Conservation (phyloP, 768 basidiomycete species). For the Lyophyllum semitale region DNA sequence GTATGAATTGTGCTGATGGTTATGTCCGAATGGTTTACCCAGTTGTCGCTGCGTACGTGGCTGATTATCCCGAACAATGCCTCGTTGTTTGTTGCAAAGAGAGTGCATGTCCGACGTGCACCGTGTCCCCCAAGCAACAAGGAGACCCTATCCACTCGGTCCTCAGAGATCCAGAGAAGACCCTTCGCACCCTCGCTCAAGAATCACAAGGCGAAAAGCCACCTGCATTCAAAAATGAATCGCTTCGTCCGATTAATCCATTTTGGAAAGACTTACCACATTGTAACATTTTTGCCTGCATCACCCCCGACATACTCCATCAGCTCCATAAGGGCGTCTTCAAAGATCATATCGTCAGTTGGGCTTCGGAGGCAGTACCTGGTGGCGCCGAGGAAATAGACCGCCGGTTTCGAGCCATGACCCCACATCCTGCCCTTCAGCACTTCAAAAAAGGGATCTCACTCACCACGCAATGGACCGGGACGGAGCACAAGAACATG, state of each 20-base stretch:
- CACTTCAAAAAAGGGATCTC: constrained; percentile 45
- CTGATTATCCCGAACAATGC: constrained; percentile 39
- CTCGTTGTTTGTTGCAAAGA: constrained; percentile 25
- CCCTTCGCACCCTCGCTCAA: constrained; percentile 1
- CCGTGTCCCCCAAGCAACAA: constrained; percentile 20
- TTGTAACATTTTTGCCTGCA: constrained; percentile 31
- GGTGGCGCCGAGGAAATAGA: constrained; percentile 28
- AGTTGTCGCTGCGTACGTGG: constrained; percentile 36
- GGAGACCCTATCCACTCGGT: constrained; percentile 13
- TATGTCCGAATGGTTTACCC: constrained; percentile 24
- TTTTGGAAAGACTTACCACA: constrained; percentile 39
- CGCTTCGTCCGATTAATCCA: constrained; percentile 21
- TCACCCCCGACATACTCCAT: constrained; percentile 44
- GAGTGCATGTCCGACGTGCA: constrained; percentile 28
- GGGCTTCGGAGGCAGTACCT: constrained; percentile 22
- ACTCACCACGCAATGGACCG: constrained; percentile 35
- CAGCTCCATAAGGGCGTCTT: constrained; percentile 45
- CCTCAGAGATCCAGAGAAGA: constrained; percentile 7
- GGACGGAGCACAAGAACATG: constrained; percentile 33
- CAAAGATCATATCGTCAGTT: constrained; percentile 38
- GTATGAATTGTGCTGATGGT: constrained; percentile 34
- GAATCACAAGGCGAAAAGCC: constrained; percentile 5
- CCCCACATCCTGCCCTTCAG: constrained; percentile 20
- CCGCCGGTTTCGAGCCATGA: constrained; percentile 27
- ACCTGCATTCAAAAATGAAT: constrained; percentile 6